phyloP scores from a whole-genome alignment of 176 grass and related monocot species.

The Elymus sibiricus region DNA sequence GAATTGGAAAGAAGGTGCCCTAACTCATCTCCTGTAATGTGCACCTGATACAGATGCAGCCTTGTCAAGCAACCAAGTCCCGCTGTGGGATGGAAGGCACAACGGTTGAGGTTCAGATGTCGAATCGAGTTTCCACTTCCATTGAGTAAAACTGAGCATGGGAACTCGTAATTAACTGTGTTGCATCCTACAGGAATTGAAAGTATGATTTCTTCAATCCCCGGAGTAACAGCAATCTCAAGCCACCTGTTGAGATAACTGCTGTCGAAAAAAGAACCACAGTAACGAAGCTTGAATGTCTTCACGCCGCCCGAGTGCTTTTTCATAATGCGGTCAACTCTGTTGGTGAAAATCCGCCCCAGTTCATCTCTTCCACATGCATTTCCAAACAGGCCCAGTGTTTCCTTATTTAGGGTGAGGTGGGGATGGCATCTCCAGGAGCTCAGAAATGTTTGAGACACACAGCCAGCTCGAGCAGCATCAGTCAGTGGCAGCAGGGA shows the following conservation, averaged over 20 bases:
- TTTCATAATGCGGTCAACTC: not conserved
- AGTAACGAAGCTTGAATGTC: not conserved
- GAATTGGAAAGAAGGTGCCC: not conserved
- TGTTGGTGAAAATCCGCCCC: not conserved
- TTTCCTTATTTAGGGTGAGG: not conserved
- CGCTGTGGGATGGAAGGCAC: not conserved
- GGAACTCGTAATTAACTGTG: not conserved
- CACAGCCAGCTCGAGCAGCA: conserved; percentile 5
- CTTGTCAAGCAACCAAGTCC: not conserved
- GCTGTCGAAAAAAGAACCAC: not conserved
- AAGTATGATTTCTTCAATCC: not conserved
- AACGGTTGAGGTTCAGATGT: not conserved
- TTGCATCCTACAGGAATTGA: not conserved
- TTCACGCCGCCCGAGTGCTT: not conserved
- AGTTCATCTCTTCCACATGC: not conserved
- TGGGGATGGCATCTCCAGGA: not conserved
- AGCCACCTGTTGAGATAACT: not conserved
- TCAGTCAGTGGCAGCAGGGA: not conserved
- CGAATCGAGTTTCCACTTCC: no score
- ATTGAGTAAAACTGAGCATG: not conserved
- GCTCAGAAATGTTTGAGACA: not conserved
- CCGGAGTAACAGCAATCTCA: not conserved
- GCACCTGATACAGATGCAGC: not conserved
- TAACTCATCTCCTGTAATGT: not conserved
- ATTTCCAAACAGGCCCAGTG: not conserved